A percentile compares a stretch with the other conserved stretches of the same genome.
Evolutionary conservation across 345 rosid genomes (phyloP).

Genomic region (Eutrema yunnanense): DNA sequence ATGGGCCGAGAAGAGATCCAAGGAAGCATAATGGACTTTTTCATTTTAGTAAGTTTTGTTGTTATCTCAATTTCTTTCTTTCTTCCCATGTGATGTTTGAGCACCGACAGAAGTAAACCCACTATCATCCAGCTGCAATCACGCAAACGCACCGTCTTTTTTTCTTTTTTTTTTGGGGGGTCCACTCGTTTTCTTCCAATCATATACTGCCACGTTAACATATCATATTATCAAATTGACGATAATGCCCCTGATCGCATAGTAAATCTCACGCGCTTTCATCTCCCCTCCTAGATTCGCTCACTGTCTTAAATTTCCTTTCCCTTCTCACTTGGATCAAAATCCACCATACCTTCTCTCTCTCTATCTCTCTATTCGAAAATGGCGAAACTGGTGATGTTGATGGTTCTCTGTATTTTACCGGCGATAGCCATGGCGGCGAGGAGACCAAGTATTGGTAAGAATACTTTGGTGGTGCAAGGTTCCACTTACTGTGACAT

Average conservation of each 20-base stretch:
- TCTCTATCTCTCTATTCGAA: background rate
- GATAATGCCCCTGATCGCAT: background rate
- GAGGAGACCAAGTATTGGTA: constrained; percentile 25
- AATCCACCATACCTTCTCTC: background rate
- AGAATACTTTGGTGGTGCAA: constrained; percentile 39
- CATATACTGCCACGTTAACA: background rate
- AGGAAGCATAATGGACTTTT: background rate
- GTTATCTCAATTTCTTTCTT: background rate
- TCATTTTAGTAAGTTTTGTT: background rate
- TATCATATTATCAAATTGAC: background rate
- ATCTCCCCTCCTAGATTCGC: constrained; percentile 14
- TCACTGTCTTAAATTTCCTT: constrained; percentile 11
- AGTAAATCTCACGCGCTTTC: constrained; percentile 18
- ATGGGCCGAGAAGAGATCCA: background rate
- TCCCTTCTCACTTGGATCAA: background rate
- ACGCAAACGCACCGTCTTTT: constrained; percentile 27
- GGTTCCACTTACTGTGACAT: constrained; percentile 80
- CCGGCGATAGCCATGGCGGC: constrained; percentile 53
- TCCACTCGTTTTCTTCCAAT: background rate
- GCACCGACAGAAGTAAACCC: constrained; percentile 22
- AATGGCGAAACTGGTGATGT: constrained; percentile 50
- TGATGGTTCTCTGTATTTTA: constrained; percentile 52
- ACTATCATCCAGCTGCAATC: constrained; percentile 24
- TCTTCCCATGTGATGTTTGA: constrained; percentile 20
- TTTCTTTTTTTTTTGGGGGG: background rate